Evolutionary conservation across 495 filamentous ascomycete genomes (phyloP), one percentile per base, ranked within the genome.

Genomic region (Massariosphaeria phaeospora): DNA sequence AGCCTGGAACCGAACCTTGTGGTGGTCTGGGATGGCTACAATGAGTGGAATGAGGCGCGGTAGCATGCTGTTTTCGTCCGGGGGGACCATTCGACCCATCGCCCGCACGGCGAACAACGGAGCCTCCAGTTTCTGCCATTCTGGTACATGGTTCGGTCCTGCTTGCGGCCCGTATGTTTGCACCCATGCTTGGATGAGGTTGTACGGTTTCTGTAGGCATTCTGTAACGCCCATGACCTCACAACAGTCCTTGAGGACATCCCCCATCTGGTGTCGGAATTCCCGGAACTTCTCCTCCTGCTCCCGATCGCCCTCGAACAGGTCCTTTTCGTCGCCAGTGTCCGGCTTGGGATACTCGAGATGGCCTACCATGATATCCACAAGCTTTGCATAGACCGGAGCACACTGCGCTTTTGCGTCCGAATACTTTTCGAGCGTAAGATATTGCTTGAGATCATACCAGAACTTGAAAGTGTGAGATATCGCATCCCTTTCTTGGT

Each of bases 391-490:
- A 69, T 86, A 97, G 40, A 95, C 75, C 52, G 90, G 86, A 27
- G 84, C 75, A 57, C 84, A 85, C 49, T 83, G 75, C 47, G 85
- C 62, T 25, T 91, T 80, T 13, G 91, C 85, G 50, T 89, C 77
- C n/a, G 83, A 84, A 65, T 95, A 97, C 53, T 83, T 84, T 6
- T 96, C 91, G 29, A 97, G 70, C 6, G 88, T 87, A 27, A 97
- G 75, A 65, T 95, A 96, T 72, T 95, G 89, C 74, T 99, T 99
- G 48, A 99, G 73, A 68, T 99, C 93, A 69, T 94, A 97, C 93
- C 93, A 99, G 73, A 97, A 97, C 45, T 82, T 80, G 69, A 97
- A 97, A 0, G 93, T 99, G 53, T 91, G 79, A 24, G 86, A 84
- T 46, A 97, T 85, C 8, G 88, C 89, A 45, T 97, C 93, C 49